Conservation (phyloP, 2,329 filamentous ascomycete genomes). For the Ophiocordyceps unilateralis region DNA sequence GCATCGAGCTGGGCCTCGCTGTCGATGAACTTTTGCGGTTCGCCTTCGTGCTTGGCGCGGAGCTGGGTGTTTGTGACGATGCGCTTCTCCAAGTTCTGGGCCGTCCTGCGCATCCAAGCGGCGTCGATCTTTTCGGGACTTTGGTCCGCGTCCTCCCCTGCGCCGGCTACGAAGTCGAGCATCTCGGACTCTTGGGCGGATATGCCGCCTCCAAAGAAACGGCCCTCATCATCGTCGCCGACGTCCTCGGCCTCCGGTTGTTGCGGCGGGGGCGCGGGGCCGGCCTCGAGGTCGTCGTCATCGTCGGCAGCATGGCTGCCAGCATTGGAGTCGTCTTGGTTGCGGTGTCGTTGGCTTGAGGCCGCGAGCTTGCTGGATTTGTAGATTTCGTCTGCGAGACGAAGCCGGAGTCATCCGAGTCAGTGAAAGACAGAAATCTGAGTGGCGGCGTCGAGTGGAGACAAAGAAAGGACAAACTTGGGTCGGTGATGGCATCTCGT, state of each 20-base stretch:
- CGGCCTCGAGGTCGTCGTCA: constrained; percentile 31
- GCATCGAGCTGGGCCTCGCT: constrained; percentile 80
- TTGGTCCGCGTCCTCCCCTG: constrained; percentile 13
- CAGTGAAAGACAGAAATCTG: too few relatives aligned
- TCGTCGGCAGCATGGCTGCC: constrained; percentile 25
- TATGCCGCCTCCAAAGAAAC: constrained; percentile 90
- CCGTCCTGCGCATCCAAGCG: constrained; percentile 67
- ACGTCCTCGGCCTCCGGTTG: constrained; percentile 32
- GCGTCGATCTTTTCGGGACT: constrained; percentile 61
- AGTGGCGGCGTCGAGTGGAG: background rate
- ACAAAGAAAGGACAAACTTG: constrained; percentile 38
- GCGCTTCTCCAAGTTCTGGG: constrained; percentile 73
- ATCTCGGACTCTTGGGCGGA: constrained; percentile 65
- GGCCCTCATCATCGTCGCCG: constrained; percentile 72
- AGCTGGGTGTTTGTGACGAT: constrained; percentile 84
- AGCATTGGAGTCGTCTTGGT: constrained; percentile 22
- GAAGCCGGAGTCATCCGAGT: background rate
- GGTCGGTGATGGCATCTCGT: constrained; percentile 42
- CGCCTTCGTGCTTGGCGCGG: constrained; percentile 64
- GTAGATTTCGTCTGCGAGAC: constrained; percentile 40
- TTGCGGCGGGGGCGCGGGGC: constrained; percentile 27
- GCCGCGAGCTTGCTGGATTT: constrained; percentile 39
- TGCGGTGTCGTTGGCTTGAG: constrained; percentile 25
- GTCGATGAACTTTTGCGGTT: constrained; percentile 69
- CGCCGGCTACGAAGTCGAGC: constrained; percentile 66